A percentile compares a stretch with the other conserved stretches of the same genome.
Evolutionary conservation across 2,329 filamentous ascomycete species (phyloP).

Genomic region (Cladophialophora chaetospira): DNA sequence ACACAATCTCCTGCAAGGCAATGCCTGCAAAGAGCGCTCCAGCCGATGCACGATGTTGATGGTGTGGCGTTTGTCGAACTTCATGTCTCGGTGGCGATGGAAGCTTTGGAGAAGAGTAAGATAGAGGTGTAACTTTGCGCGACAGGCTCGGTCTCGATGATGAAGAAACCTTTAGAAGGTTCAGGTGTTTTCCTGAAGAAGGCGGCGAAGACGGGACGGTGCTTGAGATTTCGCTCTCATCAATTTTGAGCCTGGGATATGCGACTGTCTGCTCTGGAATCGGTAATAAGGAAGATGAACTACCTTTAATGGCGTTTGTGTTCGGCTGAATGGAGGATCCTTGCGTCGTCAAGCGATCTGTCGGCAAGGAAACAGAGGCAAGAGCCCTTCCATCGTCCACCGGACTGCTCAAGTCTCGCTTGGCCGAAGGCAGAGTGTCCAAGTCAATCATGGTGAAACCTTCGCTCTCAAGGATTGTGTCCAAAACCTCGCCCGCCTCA

Average conservation of each 20-base stretch:
- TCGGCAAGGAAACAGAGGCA: background rate
- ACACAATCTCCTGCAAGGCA: conserved; percentile 28
- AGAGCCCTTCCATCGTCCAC: background rate
- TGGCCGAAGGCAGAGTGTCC: conserved; percentile 54
- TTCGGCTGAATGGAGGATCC: background rate
- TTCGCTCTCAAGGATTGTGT: conserved; percentile 60
- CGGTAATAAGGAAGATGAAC: background rate
- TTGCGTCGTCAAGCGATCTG: background rate
- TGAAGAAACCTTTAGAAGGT: conserved; percentile 18
- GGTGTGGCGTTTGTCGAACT: conserved; percentile 25
- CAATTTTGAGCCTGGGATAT: conserved; percentile 9
- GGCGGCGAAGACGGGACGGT: conserved; percentile 33
- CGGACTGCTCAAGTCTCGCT: conserved; percentile 31
- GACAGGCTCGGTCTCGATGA: conserved; percentile 13
- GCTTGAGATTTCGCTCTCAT: conserved; percentile 31
- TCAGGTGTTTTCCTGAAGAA: conserved; percentile 8
- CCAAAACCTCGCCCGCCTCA: conserved; percentile 51
- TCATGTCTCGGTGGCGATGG: conserved; percentile 33
- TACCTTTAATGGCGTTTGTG: background rate
- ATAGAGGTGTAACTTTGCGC: conserved; percentile 30
- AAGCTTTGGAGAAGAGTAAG: conserved; percentile 32
- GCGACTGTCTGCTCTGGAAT: background rate
- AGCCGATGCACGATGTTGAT: conserved; percentile 26
- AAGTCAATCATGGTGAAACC: conserved; percentile 61
- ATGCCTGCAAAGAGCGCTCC: conserved; percentile 24